Base-by-base conservation (phyloP, 1,139 yeast genomes). In the Debaryomycetaceae sp. region DNA sequence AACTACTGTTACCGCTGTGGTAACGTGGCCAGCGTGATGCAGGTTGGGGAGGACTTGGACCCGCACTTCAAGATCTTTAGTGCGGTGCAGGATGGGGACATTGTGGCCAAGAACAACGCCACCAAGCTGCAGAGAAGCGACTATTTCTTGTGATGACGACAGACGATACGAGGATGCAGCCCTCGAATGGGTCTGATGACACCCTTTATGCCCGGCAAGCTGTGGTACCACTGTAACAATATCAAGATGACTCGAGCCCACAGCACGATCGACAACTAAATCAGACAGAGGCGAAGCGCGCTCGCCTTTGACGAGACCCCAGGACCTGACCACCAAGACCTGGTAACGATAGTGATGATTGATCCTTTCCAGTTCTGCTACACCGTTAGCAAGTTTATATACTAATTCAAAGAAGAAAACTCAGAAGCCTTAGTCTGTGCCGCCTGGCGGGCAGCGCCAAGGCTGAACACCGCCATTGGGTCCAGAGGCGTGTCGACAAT, bases 1-100 rank as follows among this genome's bases (percentile, higher is more conserved):
- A 91, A 91, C 55, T 91, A 91, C 60, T 91, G 96, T 58, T 91
- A 85, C 57, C 71, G 97, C 62, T 91, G 98, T 61, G 98, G 98
- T 34, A 91, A 91, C 55, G 96, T 91, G 33, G 98, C 98, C 27
- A 83, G 95, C 66, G 96, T 91, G 16, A 91, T 91, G 97, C 85
- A 86, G 56, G 83, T 91, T 36, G 95, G 83, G 45, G 95, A 85
- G 42, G 81, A 81, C 46, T 65, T 84, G 45, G 83, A 78, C 40
- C 96, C 96, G 9, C 83, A 85, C 51, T 91, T 91, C 60, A 85
- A 86, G 54, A 91, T 91, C 25, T 91, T 91, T 58, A 82, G 88
- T 48, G 97, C 97, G 10, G 98, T 91, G 30, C 95, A 94, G 40
- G 97, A 88, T 54, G 98, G 94, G 49, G 74, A 66, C 45, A 50